A percentile compares a stretch with the other conserved stretches of the same genome.
Conservation (phyloP, 768 basidiomycete genomes). For the Leccinellum rugosiceps region DNA sequence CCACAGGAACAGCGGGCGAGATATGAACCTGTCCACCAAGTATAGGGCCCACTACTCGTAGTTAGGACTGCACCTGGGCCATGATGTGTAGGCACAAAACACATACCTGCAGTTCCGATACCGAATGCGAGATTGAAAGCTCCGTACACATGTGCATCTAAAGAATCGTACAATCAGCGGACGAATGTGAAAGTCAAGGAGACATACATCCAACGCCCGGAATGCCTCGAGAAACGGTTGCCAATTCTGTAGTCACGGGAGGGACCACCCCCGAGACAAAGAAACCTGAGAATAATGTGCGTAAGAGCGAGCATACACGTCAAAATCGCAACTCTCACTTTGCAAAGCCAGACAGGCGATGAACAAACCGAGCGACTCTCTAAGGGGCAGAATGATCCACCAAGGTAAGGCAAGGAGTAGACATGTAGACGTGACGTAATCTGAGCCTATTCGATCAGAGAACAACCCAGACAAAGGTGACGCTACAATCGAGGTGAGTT, state of each 20-base stretch:
- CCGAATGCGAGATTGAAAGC: slow-evolving; percentile 73
- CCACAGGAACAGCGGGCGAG: neutral
- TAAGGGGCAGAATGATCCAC: slow-evolving; percentile 56
- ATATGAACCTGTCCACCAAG: slow-evolving; percentile 60
- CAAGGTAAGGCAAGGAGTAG: slow-evolving; percentile 58
- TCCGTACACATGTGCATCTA: slow-evolving; percentile 74
- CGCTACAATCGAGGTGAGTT: slow-evolving; percentile 35
- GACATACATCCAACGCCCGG: slow-evolving; percentile 67
- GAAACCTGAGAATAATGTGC: slow-evolving; percentile 42
- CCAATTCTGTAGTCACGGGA: slow-evolving; percentile 65
- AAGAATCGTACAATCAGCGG: neutral
- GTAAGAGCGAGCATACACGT: neutral
- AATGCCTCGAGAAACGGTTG: slow-evolving; percentile 51
- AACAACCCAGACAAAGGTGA: slow-evolving; percentile 57
- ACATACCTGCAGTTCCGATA: slow-evolving; percentile 57
- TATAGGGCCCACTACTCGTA: slow-evolving; percentile 58
- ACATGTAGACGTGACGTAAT: slow-evolving; percentile 48
- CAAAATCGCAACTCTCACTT: slow-evolving; percentile 39
- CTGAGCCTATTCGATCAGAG: slow-evolving; percentile 54
- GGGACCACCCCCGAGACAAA: slow-evolving; percentile 58
- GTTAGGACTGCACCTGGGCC: neutral
- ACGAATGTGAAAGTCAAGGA: neutral
- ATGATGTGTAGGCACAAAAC: neutral
- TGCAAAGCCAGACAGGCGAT: slow-evolving; percentile 43
- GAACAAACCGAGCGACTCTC: slow-evolving; percentile 44